Base-by-base conservation (phyloP, 371 early-diverging fungal genomes). In the Lichtheimia ornata region DNA sequence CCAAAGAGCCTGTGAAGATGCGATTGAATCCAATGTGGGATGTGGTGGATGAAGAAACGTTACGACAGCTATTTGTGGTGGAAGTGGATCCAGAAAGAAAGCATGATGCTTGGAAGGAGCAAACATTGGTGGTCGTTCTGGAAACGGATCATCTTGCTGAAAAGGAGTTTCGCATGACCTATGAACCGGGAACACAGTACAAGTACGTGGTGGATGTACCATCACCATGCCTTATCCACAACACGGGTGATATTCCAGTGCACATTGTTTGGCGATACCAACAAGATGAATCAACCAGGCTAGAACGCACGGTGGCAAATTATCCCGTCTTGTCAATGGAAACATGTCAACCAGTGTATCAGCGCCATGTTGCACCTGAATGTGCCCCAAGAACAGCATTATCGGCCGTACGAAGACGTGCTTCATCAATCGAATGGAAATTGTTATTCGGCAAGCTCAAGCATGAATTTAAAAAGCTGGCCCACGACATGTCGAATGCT, bases 141-240 rank as follows among this genome's bases (percentile, higher is more conserved):
- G 47, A 47, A 18, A 47, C 47, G 15, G 47, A 47, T 47, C 47
- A 47, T 14, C 17, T 47, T 5, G 22, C 22, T 18, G 47, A 47
- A 47, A 47, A 47, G 47, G 47, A 47, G 22, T 47, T 47, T n/a
- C 17, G 4, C 30, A 53, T 53, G 53, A 28, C 40, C 3, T 53
- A 53, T 17, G 30, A 28, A 35, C 53, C 53, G 17, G 40, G 40
- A 1, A 30, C 53, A 14, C 59, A 40, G 14, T 40, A 22, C 42
- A 56, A 43, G 12, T 63, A 57, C 43, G 24, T 24, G n/a, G 63
- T 54, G 3, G 58, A 56, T 24, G 53, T 63, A 15, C 63, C 63
- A 15, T 63, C 63, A n/a, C 58, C 63, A 6, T 63, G 63, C n/a
- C 52, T 63, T n/a, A 35, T 63, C 6, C 25, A 63, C 25, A 52